Conservation (phyloP, 1,139 yeast genomes). For the Debaryomyces subglobosus region DNA sequence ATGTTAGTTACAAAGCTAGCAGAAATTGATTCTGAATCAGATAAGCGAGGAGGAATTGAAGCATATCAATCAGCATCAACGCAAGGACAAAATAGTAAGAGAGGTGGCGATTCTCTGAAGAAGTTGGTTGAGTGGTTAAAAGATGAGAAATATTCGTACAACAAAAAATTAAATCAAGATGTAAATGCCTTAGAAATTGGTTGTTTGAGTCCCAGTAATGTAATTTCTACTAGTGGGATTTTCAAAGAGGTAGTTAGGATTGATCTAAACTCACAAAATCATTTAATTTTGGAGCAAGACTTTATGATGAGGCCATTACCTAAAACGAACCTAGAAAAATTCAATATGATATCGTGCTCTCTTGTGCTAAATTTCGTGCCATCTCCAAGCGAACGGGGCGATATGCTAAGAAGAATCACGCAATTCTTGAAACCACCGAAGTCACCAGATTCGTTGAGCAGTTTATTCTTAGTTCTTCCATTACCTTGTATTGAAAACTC, state of each 20-base stretch:
- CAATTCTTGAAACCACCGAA: conserved; percentile 51
- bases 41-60: conserved; percentile 66
- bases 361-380: conserved; percentile 89
- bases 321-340: conserved; percentile 40
- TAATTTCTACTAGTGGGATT: conserved; percentile 60
- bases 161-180: conserved; percentile 14
- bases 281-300: conserved; percentile 71
- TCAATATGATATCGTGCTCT: conserved; percentile 76
- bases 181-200: conserved; percentile 77
- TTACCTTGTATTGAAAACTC: conserved; percentile 85
- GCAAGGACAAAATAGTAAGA: conserved; percentile 70
- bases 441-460: conserved; percentile 22
- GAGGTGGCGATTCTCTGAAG: conserved; percentile 94
- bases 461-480: conserved; percentile 81
- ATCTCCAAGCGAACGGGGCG: conserved; percentile 67
- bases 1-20: conserved; percentile 40
- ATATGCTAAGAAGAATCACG: conserved; percentile 67
- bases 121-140: conserved; percentile 69
- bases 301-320: conserved; percentile 81
- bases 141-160: conserved; percentile 15
- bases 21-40: conserved; percentile 61
- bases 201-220: conserved; percentile 67
- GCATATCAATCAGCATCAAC: conserved; percentile 87
- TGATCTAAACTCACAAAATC: conserved; percentile 82
- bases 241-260: conserved; percentile 59